Percentiles rank a stretch among this genome's conserved stretches.
Evolutionary conservation across 1,284 basidiomycete species (phyloP).

Genomic region (Cryptococcus deneoformans): DNA sequence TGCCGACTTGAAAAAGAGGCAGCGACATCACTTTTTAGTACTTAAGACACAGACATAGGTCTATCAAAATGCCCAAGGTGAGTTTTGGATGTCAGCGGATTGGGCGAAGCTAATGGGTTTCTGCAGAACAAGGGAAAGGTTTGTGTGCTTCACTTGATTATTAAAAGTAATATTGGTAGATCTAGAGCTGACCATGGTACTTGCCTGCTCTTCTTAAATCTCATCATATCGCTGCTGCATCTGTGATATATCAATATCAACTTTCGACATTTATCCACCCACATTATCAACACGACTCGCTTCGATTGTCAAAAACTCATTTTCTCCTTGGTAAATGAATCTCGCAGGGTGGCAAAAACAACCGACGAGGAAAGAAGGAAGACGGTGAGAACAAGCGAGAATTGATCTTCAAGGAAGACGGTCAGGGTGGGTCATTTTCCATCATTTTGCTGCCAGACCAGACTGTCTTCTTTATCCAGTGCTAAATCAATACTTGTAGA

Average conservation of each 20-base stretch:
- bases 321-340: background rate
- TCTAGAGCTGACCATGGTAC: background rate
- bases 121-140: conserved; percentile 24
- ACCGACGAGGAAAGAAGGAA: conserved; percentile 99
- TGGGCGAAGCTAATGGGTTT: conserved; percentile 4
- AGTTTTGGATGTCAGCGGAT: conserved; percentile 2
- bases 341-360: conserved; percentile 93
- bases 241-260: background rate
- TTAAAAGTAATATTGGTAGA: background rate
- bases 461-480: background rate
- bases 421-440: conserved; percentile 61
- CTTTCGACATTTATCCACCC: background rate
- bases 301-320: too few relatives aligned
- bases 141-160: background rate
- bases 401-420: conserved; percentile 97
- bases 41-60: background rate
- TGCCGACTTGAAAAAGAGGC: too few relatives aligned
- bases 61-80: conserved; percentile 43
- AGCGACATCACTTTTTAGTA: background rate
- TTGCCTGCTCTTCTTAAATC: background rate
- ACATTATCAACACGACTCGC: background rate
- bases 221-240: too few relatives aligned
- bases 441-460: background rate
- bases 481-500: conserved; percentile 54
- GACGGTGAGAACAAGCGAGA: conserved; percentile 98